A percentile compares a stretch with the other conserved stretches of the same genome.
These are phyloP conservation scores for Boletus rex-veris DNA, from an alignment of 768 basidiomycete species.

Conservation along the genomic window DNA sequence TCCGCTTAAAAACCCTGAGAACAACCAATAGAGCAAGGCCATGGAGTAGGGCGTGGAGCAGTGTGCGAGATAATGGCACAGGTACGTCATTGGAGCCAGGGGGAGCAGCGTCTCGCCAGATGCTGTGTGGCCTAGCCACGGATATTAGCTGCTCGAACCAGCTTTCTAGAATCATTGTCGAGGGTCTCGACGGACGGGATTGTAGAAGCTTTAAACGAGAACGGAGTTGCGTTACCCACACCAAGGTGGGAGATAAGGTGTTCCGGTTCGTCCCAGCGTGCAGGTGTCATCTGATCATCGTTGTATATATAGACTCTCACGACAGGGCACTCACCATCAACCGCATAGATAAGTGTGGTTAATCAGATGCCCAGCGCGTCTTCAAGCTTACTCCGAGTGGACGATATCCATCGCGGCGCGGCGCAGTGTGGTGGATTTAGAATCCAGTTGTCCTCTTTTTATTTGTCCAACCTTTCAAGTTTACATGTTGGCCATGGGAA, in stretches of 20 bases:
- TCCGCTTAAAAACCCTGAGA: slow-evolving; percentile 15
- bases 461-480: no score
- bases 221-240: background rate
- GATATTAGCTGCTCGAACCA: slow-evolving; percentile 12
- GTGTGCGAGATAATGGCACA: background rate
- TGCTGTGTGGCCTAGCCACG: background rate
- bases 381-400: no score
- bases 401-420: no score
- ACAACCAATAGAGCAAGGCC: slow-evolving; percentile 5
- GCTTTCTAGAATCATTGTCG: slow-evolving; percentile 6
- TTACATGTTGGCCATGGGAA: no score
- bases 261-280: background rate
- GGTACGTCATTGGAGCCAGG: slow-evolving; percentile 23
- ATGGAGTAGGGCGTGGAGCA: slow-evolving; percentile 20
- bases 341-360: no score
- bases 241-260: background rate
- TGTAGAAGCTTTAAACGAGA: background rate
- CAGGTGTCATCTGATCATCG: background rate
- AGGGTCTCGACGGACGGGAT: background rate
- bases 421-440: no score
- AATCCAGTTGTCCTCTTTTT: no score
- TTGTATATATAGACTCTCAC: background rate
- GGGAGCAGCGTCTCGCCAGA: background rate
- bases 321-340: no score
- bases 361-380: no score